phyloP scores from a whole-genome alignment of 768 basidiomycete genomes.

The Pulveroboletus frians region DNA sequence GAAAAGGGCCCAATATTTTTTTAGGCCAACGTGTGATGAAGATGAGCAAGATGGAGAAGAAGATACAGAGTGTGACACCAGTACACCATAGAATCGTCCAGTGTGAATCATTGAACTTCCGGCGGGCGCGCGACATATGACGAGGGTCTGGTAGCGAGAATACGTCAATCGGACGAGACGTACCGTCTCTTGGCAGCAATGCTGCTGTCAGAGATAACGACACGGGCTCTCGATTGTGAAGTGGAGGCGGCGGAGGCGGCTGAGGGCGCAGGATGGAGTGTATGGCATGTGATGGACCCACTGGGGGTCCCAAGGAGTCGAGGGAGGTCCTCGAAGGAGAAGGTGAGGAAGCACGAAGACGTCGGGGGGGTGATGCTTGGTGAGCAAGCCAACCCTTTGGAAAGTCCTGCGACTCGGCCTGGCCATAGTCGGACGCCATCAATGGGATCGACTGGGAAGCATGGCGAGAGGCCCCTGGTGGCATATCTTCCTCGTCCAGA shows the following conservation, averaged over 20 bases:
- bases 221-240: conserved; percentile 40
- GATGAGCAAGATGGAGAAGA: conserved; percentile 62
- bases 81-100: conserved; percentile 68
- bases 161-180: conserved; percentile 56
- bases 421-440: conserved; percentile 31
- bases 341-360: conserved; percentile 39
- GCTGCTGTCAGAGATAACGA: conserved; percentile 77
- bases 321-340: conserved; percentile 32
- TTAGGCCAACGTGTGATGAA: conserved; percentile 49
- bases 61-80: conserved; percentile 52
- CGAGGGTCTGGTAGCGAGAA: conserved; percentile 78
- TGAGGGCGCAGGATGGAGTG: conserved; percentile 33
- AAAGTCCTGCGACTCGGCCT: conserved; percentile 38
- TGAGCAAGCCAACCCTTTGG: conserved; percentile 68
- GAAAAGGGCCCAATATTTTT: conserved; percentile 28
- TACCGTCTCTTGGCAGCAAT: conserved; percentile 68
- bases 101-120: conserved; percentile 68
- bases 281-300: conserved; percentile 26
- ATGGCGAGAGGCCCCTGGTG: conserved; percentile 33
- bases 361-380: conserved; percentile 56
- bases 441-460: conserved; percentile 35
- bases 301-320: conserved; percentile 33
- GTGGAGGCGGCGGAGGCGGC: conserved; percentile 37
- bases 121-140: conserved; percentile 54
- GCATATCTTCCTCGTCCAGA: conserved; percentile 62